A percentile compares a stretch with the other conserved stretches of the same genome.
phyloP scores from a whole-genome alignment of 169 alveolate genomes.

The Plasmodium gonderi region DNA sequence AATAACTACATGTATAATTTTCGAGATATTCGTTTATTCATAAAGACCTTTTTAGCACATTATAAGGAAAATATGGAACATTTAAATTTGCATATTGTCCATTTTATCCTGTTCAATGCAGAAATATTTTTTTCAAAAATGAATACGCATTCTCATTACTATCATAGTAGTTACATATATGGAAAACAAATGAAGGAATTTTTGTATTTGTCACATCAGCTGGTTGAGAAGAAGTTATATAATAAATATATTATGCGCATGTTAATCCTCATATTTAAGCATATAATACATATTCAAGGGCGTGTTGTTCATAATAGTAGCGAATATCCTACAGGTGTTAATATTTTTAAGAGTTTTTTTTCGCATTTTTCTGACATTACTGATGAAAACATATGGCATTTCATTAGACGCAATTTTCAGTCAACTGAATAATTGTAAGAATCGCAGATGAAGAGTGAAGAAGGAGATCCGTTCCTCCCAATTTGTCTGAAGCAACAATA shows the following conservation, averaged over 20 bases:
- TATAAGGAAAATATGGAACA: constrained; percentile 13
- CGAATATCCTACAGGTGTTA: background rate
- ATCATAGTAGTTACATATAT: constrained; percentile 34
- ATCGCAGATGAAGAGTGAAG: background rate
- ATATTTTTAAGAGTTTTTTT: constrained; percentile 5
- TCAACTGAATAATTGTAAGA: background rate
- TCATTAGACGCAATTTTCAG: background rate
- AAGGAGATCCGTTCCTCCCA: background rate
- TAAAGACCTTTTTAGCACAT: constrained; percentile 4
- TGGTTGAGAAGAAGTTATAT: constrained; percentile 17
- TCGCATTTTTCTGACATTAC: background rate
- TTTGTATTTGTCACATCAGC: background rate
- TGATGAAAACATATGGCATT: constrained; percentile 35
- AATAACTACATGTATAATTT: constrained; percentile 31
- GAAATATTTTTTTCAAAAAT: constrained; percentile 27
- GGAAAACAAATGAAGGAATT: constrained; percentile 26
- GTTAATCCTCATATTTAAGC: constrained; percentile 11
- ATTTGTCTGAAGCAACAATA: too few relatives aligned
- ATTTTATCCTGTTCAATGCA: constrained; percentile 25
- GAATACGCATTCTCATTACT: background rate
- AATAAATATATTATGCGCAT: background rate
- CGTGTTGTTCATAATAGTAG: background rate
- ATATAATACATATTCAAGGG: constrained; percentile 22
- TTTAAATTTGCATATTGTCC: constrained; percentile 18
- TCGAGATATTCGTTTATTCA: constrained; percentile 25